Percentiles rank a stretch among this genome's conserved stretches.
Conservation (phyloP, 2,329 filamentous ascomycete genomes). For the Cladophialophora exuberans region DNA sequence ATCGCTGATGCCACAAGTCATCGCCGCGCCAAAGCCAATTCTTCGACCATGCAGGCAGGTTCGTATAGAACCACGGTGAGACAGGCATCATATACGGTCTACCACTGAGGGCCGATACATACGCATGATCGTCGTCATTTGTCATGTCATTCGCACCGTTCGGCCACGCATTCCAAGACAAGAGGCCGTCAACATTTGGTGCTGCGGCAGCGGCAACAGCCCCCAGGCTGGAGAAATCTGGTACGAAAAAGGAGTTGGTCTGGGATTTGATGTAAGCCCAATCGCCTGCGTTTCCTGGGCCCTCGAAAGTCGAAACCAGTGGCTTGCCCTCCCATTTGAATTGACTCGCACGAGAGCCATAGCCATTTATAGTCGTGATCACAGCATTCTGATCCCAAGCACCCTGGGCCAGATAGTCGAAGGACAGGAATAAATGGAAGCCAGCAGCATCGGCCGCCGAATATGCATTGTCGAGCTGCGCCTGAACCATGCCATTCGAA, state of each 20-base stretch:
- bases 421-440: conserved; percentile 6
- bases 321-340: conserved; percentile 11
- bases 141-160: conserved; percentile 12
- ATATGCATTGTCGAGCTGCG: conserved; percentile 12
- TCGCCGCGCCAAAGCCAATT: conserved; percentile 14
- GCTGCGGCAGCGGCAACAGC: background rate
- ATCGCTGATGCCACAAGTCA: conserved; percentile 6
- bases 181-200: conserved; percentile 6
- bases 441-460: background rate
- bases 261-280: conserved; percentile 14
- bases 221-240: conserved; percentile 10
- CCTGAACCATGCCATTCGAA: conserved; percentile 1
- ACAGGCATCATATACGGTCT: conserved; percentile 14
- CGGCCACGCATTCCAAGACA: conserved; percentile 13
- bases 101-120: background rate
- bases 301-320: conserved; percentile 10
- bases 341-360: conserved; percentile 5
- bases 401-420: conserved; percentile 9
- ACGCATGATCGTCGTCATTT: conserved; percentile 2
- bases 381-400: conserved; percentile 13
- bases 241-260: conserved; percentile 7
- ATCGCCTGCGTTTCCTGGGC: conserved; percentile 1
- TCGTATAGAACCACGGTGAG: conserved; percentile 12
- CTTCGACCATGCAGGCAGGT: conserved; percentile 10
- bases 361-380: conserved; percentile 5